Conservation (phyloP, 331 rosid species). For the Stylosanthes scabra region DNA sequence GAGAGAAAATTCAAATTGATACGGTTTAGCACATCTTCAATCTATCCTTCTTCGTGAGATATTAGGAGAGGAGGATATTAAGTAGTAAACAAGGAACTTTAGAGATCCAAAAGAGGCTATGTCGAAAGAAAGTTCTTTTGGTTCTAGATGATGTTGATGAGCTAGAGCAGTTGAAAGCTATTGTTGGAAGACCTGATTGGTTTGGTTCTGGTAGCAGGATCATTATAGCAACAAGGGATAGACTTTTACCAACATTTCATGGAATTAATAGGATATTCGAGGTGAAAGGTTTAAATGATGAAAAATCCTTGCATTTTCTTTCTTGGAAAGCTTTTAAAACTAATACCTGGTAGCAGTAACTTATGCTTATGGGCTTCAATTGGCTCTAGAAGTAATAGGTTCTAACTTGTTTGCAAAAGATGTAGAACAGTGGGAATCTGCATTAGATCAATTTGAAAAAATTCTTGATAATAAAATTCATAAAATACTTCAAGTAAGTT, state of each 20-base stretch:
- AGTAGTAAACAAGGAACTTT: slow-evolving; percentile 11
- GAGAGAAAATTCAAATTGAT: background rate
- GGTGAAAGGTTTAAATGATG: too few relatives aligned
- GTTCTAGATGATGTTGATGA: slow-evolving; percentile 39
- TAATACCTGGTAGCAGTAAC: background rate
- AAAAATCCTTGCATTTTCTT: slow-evolving; percentile 15
- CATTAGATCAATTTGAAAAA: background rate
- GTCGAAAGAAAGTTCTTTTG: background rate
- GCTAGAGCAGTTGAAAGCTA: slow-evolving; percentile 9
- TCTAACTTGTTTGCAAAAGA: too few relatives aligned
- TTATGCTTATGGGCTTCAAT: slow-evolving; percentile 30
- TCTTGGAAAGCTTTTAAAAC: slow-evolving; percentile 29
- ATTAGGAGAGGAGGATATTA: background rate
- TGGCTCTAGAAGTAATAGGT: slow-evolving; percentile 26
- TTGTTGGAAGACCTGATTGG: slow-evolving; percentile 1
- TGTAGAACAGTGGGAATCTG: too few relatives aligned
- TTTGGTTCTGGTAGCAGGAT: too few relatives aligned
- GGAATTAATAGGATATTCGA: too few relatives aligned
- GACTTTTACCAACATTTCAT: too few relatives aligned
- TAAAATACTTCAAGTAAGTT: slow-evolving; percentile 31
- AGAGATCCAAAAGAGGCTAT: slow-evolving; percentile 10
- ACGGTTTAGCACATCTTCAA: background rate
- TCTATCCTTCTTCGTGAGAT: background rate
- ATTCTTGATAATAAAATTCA: background rate
- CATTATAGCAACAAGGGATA: too few relatives aligned